These are phyloP conservation scores for Nannochloropsis oceanica DNA, from an alignment of 108 stramenopile genomes.

Conservation along the genomic window DNA sequence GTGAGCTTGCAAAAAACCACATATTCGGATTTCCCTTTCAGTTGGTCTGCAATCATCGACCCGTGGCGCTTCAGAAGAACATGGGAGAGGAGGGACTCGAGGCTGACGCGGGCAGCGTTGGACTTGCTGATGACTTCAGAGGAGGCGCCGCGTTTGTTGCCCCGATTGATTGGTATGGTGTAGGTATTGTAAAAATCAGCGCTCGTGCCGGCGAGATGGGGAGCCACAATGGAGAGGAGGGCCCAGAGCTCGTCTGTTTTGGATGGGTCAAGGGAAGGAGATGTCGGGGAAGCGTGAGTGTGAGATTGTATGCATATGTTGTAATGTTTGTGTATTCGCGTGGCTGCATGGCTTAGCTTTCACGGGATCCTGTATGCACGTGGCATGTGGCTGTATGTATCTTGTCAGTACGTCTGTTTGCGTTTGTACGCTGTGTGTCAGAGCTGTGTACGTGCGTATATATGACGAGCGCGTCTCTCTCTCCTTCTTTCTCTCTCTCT, in stretches of 20 bases:
- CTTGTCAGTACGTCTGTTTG: too few species aligned
- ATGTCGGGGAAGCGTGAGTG: not conserved
- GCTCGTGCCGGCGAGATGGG: not conserved
- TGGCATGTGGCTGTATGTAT: too few species aligned
- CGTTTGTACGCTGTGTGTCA: too few species aligned
- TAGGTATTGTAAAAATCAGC: not conserved
- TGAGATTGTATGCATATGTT: too few species aligned
- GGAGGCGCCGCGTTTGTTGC: not conserved
- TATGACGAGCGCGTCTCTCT: too few species aligned
- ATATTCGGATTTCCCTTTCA: conserved; percentile 27
- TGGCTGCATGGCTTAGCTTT: too few species aligned
- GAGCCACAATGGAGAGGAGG: not conserved
- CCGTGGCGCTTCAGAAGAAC: not conserved
- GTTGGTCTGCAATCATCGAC: not conserved
- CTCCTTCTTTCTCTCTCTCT: not conserved
- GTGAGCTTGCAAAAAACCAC: conserved; percentile 32
- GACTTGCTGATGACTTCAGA: not conserved
- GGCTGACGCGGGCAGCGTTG: not conserved
- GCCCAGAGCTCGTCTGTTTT: not conserved
- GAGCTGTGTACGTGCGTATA: too few species aligned
- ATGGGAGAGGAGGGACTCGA: not conserved
- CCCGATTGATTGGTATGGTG: not conserved
- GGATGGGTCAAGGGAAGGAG: not conserved
- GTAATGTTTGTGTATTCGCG: too few species aligned
- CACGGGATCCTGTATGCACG: too few species aligned